Base-by-base conservation (phyloP, 2,329 filamentous ascomycete genomes). In the Aspergillus unguis region DNA sequence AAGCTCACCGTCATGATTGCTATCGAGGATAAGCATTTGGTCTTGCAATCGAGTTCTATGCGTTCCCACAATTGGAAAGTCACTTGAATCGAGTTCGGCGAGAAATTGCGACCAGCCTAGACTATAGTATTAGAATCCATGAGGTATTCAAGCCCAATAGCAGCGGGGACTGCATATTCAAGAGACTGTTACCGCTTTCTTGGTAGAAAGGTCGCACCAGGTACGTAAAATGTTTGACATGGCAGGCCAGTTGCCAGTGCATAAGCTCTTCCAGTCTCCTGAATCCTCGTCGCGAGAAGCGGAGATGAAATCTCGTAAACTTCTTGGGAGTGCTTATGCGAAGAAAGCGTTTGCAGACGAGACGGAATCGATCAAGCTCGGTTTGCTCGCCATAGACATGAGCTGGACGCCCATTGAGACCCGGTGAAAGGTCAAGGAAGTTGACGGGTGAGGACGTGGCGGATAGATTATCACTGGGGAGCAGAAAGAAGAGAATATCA, bases 1-100 rank as follows among this genome's bases (percentile, higher is more conserved):
- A 17, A 81, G 73, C 10, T 67, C 64, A 36, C 77, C 71, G 60
- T 86, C 83, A 55, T 79, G 73, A 45, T 75, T 67, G 2, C 73
- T 74, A 35, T 72, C 66, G 48, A 84, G 68, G 38, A 86, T 75
- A 17, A 75, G 71, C 7, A 53, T 63, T 56, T 74, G 71, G 32
- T 73, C 70, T n/a, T 62, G 62, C 6, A 73, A 56, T 28, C 71
- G 67, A 23, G 53, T 57, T 27, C 58, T 55, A 55, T 71, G 70
- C 43, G 67, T 33, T 45, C 63, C 53, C n/a, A 62, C 59, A 25
- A 66, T 50, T 29, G 60, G 37, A 7, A 59, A 54, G 27, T 64
- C 53, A 36, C 64, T 50, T 27, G 46, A 38, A 49, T 48, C 58
- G 10, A 68, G 52, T 2, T 50, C 49, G 29, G 54, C 55, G 7